phyloP scores from a whole-genome alignment of 2,329 filamentous ascomycete genomes.

The Calycina marina region DNA sequence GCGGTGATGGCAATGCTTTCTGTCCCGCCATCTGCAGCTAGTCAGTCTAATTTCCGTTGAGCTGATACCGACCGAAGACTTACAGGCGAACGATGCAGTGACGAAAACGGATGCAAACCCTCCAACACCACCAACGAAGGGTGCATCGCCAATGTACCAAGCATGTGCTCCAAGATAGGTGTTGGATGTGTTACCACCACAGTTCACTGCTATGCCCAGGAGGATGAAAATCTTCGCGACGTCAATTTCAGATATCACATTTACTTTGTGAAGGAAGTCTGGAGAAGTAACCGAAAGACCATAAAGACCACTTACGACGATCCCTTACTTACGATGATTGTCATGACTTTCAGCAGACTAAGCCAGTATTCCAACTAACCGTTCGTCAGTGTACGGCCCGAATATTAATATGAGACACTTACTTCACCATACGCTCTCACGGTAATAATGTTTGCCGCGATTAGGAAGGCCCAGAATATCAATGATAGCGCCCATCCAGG shows the following conservation, averaged over 20 bases:
- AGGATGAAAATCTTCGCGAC: slow-evolving; percentile 41
- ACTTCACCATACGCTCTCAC: slow-evolving; percentile 40
- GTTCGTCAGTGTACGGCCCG: background rate
- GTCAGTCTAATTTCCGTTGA: slow-evolving; percentile 1
- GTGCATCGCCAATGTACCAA: slow-evolving; percentile 44
- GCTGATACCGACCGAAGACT: slow-evolving; percentile 14
- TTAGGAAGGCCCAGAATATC: slow-evolving; percentile 43
- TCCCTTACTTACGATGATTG: slow-evolving; percentile 31
- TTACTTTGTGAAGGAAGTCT: no score
- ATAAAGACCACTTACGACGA: no score
- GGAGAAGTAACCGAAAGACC: no score
- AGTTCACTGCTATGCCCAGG: slow-evolving; percentile 44
- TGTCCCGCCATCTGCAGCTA: slow-evolving; percentile 35
- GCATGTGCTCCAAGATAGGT: slow-evolving; percentile 43
- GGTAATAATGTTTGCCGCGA: slow-evolving; percentile 36
- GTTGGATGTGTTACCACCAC: slow-evolving; percentile 37
- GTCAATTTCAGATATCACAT: background rate
- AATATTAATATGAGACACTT: slow-evolving; percentile 3
- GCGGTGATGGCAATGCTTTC: slow-evolving; percentile 53
- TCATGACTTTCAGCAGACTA: slow-evolving; percentile 37
- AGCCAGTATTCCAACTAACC: slow-evolving; percentile 37
- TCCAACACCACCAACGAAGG: slow-evolving; percentile 49
- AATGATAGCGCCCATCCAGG: slow-evolving; percentile 48
- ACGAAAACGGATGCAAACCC: slow-evolving; percentile 52
- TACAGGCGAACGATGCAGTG: slow-evolving; percentile 44